phyloP scores from a whole-genome alignment of 2,329 filamentous ascomycete species.

The Fusarium sp. region DNA sequence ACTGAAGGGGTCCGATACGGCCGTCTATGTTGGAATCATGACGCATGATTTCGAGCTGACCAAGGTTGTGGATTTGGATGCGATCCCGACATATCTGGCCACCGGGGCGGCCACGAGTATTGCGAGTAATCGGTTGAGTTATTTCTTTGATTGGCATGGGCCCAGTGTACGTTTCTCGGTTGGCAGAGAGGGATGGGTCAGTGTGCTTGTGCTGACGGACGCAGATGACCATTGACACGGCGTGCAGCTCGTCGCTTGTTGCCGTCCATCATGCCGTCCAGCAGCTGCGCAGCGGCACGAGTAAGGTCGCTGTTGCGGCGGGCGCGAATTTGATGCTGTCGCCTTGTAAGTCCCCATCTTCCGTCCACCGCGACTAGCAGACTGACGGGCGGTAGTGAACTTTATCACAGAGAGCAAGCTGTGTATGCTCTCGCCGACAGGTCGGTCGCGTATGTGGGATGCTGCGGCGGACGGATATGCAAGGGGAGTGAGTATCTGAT shows the following conservation, averaged over 20 bases:
- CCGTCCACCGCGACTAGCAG: too few species aligned
- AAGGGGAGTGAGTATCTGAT: too few species aligned
- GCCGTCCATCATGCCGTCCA: conserved; percentile 4
- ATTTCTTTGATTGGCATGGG: background rate
- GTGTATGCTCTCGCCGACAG: background rate
- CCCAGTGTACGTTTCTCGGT: too few species aligned
- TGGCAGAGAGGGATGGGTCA: too few species aligned
- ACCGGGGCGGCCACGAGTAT: background rate
- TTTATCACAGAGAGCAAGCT: conserved; percentile 8
- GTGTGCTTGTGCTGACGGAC: too few species aligned
- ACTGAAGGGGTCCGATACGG: conserved; percentile 10
- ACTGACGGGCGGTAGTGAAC: too few species aligned
- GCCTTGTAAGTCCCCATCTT: too few species aligned
- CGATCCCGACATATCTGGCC: conserved; percentile 8
- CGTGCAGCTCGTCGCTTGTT: conserved; percentile 5
- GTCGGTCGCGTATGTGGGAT: conserved; percentile 7
- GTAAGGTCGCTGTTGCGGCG: background rate
- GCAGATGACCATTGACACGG: conserved; percentile 2
- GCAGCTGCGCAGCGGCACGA: background rate
- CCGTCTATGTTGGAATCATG: conserved; percentile 15
- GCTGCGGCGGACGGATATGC: background rate
- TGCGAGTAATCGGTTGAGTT: background rate
- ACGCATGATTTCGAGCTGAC: conserved; percentile 8
- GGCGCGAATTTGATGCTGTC: conserved; percentile 2
- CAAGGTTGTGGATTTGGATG: background rate